Evolutionary conservation across 306 rosid genomes (phyloP).

Genomic region (Cyamopsis tetragonoloba): DNA sequence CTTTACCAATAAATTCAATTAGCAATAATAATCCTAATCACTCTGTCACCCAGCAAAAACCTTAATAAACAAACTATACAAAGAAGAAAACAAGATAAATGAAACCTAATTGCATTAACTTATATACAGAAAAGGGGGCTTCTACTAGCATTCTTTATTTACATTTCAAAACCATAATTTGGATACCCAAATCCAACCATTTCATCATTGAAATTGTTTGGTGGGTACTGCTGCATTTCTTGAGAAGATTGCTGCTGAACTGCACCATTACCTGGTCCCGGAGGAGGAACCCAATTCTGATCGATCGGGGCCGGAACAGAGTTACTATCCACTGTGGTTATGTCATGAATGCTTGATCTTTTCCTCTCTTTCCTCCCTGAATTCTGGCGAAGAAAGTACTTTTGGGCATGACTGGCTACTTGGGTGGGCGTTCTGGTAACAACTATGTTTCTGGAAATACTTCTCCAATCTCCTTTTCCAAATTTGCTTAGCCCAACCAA

Average conservation of each 20-base stretch:
- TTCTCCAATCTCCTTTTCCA: slow-evolving; percentile 99
- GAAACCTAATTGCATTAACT: slow-evolving; percentile 6
- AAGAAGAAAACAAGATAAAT: slow-evolving; percentile 1
- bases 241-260: slow-evolving; percentile 37
- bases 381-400: slow-evolving; percentile 74
- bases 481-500: slow-evolving; percentile 58
- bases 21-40: slow-evolving; percentile 19
- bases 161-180: slow-evolving; percentile 29
- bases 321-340: slow-evolving; percentile 60
- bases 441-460: slow-evolving; percentile 85
- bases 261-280: slow-evolving; percentile 11
- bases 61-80: slow-evolving; percentile 33
- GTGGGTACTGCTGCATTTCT: slow-evolving; percentile 31
- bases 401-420: slow-evolving; percentile 97
- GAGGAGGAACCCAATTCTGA: slow-evolving; percentile 56
- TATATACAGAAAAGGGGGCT: slow-evolving; percentile 7
- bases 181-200: slow-evolving; percentile 38
- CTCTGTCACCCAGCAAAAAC: slow-evolving; percentile 25
- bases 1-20: slow-evolving; percentile 24
- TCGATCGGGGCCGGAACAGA: slow-evolving; percentile 32
- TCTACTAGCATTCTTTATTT: slow-evolving; percentile 15
- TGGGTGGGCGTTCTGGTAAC: slow-evolving; percentile 90
- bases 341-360: slow-evolving; percentile 93
- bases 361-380: slow-evolving; percentile 79
- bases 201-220: slow-evolving; percentile 20